Conservation (phyloP, 108 stramenopile genomes). For the Conticribra weissflogii region DNA sequence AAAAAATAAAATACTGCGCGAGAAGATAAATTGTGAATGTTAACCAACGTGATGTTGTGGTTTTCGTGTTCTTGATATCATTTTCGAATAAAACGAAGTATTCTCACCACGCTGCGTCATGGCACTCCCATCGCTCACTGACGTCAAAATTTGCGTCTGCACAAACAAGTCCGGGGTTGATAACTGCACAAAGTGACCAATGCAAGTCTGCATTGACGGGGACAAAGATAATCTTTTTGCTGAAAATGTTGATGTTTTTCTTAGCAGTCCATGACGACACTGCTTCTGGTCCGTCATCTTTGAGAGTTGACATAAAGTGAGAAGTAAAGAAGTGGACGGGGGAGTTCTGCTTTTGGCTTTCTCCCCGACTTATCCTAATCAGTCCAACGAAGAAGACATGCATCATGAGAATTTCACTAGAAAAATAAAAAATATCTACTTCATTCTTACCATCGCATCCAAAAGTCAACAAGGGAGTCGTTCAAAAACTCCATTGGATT, state of each 20-base stretch:
- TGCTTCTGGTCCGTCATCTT: conserved; percentile 59
- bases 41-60: neutral
- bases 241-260: conserved; percentile 88
- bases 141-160: conserved; percentile 1
- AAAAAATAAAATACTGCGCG: conserved; percentile 77
- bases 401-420: neutral
- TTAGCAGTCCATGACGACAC: conserved; percentile 80
- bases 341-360: conserved; percentile 9
- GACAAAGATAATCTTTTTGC: conserved; percentile 89
- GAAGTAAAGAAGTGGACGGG: conserved; percentile 84
- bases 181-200: conserved; percentile 95
- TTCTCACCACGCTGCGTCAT: conserved; percentile 36
- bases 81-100: neutral
- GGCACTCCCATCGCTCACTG: conserved; percentile 2
- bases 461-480: conserved; percentile 89
- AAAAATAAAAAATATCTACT: conserved; percentile 1
- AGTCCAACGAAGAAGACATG: neutral
- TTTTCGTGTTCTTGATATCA: too few species aligned
- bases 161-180: conserved; percentile 81
- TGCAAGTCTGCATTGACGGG: conserved; percentile 93
- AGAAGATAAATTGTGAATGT: conserved; percentile 1
- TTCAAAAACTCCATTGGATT: conserved; percentile 79
- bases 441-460: conserved; percentile 82
- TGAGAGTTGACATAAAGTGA: conserved; percentile 85
- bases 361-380: conserved; percentile 43